Conservation (phyloP, 2,329 filamentous ascomycete species). For the Scedosporium minutisporum region DNA sequence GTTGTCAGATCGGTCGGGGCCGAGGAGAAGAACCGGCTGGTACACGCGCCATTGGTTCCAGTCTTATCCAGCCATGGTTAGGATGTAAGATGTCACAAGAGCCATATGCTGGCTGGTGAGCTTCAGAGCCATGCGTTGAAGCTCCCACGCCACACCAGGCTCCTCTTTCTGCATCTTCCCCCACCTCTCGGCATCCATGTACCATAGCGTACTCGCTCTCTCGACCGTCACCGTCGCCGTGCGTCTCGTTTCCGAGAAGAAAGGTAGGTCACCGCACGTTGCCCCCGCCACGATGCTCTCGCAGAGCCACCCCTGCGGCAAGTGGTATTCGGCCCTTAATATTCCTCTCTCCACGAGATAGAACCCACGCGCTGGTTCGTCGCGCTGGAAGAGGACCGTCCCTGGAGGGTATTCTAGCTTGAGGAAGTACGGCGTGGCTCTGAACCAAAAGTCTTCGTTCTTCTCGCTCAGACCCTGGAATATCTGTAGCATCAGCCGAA, state of each 20-base stretch:
- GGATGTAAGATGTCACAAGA: conserved; percentile 49
- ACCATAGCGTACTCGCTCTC: conserved; percentile 72
- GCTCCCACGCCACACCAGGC: conserved; percentile 69
- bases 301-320: conserved; percentile 79
- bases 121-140: conserved; percentile 82
- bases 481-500: conserved; percentile 87
- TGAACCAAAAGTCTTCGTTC: conserved; percentile 95
- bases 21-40: too few relatives aligned
- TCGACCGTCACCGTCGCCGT: conserved; percentile 84
- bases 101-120: conserved; percentile 88
- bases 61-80: conserved; percentile 37
- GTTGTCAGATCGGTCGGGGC: too few relatives aligned
- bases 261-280: conserved; percentile 90
- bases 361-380: conserved; percentile 71
- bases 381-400: conserved; percentile 66
- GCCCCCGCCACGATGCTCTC: conserved; percentile 92
- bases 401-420: conserved; percentile 59
- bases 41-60: too few relatives aligned
- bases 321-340: conserved; percentile 78
- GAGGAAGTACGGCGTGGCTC: conserved; percentile 64
- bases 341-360: conserved; percentile 87
- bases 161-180: conserved; percentile 60
- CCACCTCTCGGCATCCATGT: conserved; percentile 66
- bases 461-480: conserved; percentile 79
- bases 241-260: conserved; percentile 82